Evolutionary conservation across 805 yeast genomes (phyloP), one percentile per base, ranked within the genome.

Genomic region (Ogataea pilisensis): DNA sequence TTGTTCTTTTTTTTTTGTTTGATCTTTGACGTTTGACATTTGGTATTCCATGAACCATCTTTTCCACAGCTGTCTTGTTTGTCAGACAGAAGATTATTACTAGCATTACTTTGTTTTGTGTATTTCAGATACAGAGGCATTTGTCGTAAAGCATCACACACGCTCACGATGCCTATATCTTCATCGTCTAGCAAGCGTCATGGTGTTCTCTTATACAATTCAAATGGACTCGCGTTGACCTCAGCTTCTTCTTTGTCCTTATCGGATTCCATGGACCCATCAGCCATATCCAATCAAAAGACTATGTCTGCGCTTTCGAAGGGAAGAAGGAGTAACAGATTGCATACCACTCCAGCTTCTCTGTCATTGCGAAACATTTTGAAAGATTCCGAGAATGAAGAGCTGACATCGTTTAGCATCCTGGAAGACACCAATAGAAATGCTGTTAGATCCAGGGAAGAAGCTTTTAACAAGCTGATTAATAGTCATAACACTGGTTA

Each of bases 141-240:
- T 8, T 11, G 11, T 8, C 26, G 11, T 22, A 8, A 22, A 22
- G 26, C 9, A 22, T 11, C 11, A 8, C 7, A 11, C 7, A 22
- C 26, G 7, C 9, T 11, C 26, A 7, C 6, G 8, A 12, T 19
- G 35, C 12, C 33, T n/a, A 32, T 41, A 44, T 35, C 43, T 29
- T 36, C 49, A 13, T 35, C 47, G 24, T 34, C 48, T 26, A 47
- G 38, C 34, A 50, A 50, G 34, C 38, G 54, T 36, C 54, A 50
- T 35, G 54, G 54, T 32, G 38, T 50, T 39, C 46, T 50, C 11
- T 39, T 50, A 16, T 31, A 37, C 26, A 31, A 25, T 20, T 19
- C 40, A 8, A 37, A 37, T 25, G 40, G 40, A 5, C n/a, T 32
- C 13, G 13, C 31, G n/a, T 25, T 35, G 5, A 20, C 31, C 6